phyloP scores from a whole-genome alignment of 495 filamentous ascomycete genomes.

The Podospora appendiculata region DNA sequence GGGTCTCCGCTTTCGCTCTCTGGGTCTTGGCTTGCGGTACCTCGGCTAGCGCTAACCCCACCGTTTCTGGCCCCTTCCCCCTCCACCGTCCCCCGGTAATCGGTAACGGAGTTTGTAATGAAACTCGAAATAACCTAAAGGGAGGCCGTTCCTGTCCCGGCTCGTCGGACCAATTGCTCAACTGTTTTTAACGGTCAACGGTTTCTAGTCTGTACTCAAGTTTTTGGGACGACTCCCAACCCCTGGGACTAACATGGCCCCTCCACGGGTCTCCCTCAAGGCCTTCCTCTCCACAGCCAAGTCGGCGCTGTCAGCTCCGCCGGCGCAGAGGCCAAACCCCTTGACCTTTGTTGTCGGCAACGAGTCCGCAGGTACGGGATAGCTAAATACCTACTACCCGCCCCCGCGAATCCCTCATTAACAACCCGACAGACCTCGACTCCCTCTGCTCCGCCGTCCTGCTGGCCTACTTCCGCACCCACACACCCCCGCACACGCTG shows the following conservation, averaged over 20 bases:
- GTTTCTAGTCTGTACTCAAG: too few species aligned
- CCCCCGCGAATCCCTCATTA: constrained; percentile 5
- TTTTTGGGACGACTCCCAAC: too few species aligned
- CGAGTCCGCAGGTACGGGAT: constrained; percentile 57
- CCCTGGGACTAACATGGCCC: background rate
- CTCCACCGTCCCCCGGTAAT: too few species aligned
- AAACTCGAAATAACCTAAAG: too few species aligned
- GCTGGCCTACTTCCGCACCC: constrained; percentile 71
- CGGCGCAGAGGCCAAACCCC: constrained; percentile 26
- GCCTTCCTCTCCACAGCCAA: constrained; percentile 33
- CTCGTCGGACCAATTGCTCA: background rate
- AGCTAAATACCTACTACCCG: background rate
- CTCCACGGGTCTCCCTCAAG: constrained; percentile 17
- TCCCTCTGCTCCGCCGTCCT: constrained; percentile 81
- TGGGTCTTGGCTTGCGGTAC: too few species aligned
- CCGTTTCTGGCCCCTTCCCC: too few species aligned
- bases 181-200: background rate
- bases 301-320: constrained; percentile 29
- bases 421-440: constrained; percentile 62
- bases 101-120: too few species aligned
- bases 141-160: too few species aligned
- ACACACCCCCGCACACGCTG: constrained; percentile 39
- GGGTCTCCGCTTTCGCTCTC: background rate
- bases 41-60: too few species aligned
- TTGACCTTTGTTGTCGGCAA: constrained; percentile 64